phyloP scores from a whole-genome alignment of 2,329 filamentous ascomycete species.

The Colletotrichum sp. region DNA sequence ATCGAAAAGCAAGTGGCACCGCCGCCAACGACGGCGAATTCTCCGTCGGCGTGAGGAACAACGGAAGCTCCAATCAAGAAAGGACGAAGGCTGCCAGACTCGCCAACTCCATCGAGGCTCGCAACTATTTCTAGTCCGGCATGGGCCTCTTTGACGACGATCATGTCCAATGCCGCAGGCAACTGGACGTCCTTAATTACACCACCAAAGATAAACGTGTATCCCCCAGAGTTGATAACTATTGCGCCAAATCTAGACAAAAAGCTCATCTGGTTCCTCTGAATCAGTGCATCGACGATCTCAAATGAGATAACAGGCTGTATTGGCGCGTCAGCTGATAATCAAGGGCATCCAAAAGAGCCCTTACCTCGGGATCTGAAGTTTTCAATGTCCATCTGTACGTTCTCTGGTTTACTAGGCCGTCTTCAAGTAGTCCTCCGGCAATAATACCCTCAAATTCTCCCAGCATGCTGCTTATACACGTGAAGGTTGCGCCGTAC shows the following conservation, averaged over 20 bases:
- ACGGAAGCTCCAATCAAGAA: slow-evolving; percentile 74
- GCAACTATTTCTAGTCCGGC: slow-evolving; percentile 30
- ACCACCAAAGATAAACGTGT: slow-evolving; percentile 46
- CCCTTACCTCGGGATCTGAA: slow-evolving; percentile 38
- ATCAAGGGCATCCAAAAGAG: not conserved
- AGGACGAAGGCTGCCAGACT: slow-evolving; percentile 47
- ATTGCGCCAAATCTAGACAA: slow-evolving; percentile 48
- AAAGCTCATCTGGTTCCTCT: not conserved
- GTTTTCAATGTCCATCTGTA: slow-evolving; percentile 67
- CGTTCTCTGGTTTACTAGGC: slow-evolving; percentile 64
- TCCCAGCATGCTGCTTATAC: slow-evolving; percentile 27
- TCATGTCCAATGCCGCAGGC: slow-evolving; percentile 54
- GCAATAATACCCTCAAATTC: slow-evolving; percentile 64
- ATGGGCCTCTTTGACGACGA: slow-evolving; percentile 28
- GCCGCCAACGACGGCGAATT: slow-evolving; percentile 72
- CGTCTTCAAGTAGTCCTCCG: slow-evolving; percentile 73
- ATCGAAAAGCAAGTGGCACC: slow-evolving; percentile 91
- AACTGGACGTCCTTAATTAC: slow-evolving; percentile 46
- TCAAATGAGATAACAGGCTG: slow-evolving; percentile 5
- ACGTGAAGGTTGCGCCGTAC: slow-evolving; percentile 49
- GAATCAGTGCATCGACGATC: not conserved
- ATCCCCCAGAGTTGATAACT: slow-evolving; percentile 29
- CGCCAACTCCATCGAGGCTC: slow-evolving; percentile 44
- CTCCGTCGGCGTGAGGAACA: slow-evolving; percentile 46
- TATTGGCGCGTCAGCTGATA: not conserved